phyloP scores from a whole-genome alignment of 176 grass and related monocot genomes.

The maize (Zea mays) region DNA sequence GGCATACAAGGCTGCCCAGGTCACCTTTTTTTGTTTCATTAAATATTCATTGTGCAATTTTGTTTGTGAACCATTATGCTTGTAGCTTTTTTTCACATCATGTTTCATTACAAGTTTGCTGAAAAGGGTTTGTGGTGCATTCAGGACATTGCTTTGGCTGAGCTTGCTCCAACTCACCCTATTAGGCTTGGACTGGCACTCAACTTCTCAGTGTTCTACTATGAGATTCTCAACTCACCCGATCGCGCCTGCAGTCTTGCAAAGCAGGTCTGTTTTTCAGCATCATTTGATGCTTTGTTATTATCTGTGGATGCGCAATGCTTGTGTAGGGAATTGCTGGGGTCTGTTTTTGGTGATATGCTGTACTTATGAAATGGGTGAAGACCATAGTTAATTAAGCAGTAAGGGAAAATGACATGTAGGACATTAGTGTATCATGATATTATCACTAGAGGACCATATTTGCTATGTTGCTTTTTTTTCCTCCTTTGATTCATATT shows the following conservation, averaged over 20 bases:
- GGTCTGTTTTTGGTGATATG: neutral
- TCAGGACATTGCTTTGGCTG: constrained; percentile 84
- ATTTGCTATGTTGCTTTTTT: neutral
- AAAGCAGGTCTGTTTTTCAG: constrained; percentile 64
- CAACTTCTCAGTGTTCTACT: constrained; percentile 87
- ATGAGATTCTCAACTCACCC: constrained; percentile 89
- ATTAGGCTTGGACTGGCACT: constrained; percentile 78
- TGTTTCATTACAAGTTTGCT: neutral
- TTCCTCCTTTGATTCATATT: neutral
- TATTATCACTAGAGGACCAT: neutral
- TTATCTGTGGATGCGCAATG: neutral
- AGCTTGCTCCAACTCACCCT: constrained; percentile 66
- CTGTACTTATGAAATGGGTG: neutral
- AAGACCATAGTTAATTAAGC: neutral
- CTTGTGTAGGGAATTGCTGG: neutral
- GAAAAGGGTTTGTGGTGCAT: constrained; percentile 14
- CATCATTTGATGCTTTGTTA: constrained; percentile 19
- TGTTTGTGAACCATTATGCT: neutral
- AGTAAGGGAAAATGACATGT: neutral
- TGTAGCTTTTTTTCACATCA: neutral
- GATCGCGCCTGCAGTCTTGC: constrained; percentile 77
- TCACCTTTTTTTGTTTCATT: constrained; percentile 9
- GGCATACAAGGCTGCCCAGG: constrained; percentile 83
- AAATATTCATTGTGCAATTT: neutral
- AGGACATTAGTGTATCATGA: neutral